Percentiles rank a stretch among this genome's conserved stretches.
Conservation (phyloP, 2,329 filamentous ascomycete genomes). For the Alternaria conjuncta region DNA sequence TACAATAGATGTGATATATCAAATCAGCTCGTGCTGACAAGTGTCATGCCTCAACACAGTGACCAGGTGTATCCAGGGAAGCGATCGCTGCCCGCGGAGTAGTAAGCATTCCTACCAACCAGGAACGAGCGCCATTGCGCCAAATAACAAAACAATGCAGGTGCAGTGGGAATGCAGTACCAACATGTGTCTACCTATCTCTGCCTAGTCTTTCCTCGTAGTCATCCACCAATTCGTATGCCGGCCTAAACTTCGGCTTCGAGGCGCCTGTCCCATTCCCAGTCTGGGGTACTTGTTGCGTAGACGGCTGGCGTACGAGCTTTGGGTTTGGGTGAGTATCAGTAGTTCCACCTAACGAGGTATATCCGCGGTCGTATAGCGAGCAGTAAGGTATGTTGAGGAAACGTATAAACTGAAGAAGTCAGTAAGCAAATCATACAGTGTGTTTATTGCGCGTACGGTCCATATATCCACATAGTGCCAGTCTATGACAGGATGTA, state of each 20-base stretch:
- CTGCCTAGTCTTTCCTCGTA: slow-evolving; percentile 50
- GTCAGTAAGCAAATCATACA: not conserved
- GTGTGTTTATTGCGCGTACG: slow-evolving; percentile 59
- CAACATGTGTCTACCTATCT: slow-evolving; percentile 36
- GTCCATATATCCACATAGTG: slow-evolving; percentile 95
- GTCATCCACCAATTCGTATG: slow-evolving; percentile 50
- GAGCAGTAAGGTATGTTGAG: slow-evolving; percentile 82
- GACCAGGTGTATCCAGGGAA: not conserved
- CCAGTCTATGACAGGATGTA: slow-evolving; percentile 98
- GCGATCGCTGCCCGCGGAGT: not conserved
- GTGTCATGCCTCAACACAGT: not conserved
- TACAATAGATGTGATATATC: not conserved
- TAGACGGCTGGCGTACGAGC: slow-evolving; percentile 38
- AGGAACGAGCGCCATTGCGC: not conserved
- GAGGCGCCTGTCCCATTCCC: slow-evolving; percentile 19
- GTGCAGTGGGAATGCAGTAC: not conserved
- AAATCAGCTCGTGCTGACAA: not conserved
- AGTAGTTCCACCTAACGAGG: slow-evolving; percentile 85
- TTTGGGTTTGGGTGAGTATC: slow-evolving; percentile 91
- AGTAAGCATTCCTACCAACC: not conserved
- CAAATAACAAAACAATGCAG: not conserved
- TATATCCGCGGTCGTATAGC: slow-evolving; percentile 89
- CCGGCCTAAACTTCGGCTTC: slow-evolving; percentile 44
- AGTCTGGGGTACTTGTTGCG: slow-evolving; percentile 21
- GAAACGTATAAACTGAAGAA: slow-evolving; percentile 74